Base-by-base conservation (phyloP, 768 basidiomycete genomes). In the Boletus vermiculosoides region DNA sequence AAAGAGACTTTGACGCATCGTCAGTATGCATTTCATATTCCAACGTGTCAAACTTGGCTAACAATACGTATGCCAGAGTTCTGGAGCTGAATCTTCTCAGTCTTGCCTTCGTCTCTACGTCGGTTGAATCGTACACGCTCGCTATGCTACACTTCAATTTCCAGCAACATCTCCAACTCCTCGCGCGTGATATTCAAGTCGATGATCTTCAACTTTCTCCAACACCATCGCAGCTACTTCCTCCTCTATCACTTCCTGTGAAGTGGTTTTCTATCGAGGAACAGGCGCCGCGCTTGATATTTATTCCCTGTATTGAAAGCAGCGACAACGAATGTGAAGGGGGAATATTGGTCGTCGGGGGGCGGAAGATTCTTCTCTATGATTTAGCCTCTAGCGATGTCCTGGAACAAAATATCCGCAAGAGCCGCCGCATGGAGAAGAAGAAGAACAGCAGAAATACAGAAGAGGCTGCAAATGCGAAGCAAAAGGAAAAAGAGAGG, bases 321-420 rank as follows among this genome's bases (percentile, higher is more conserved):
- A 68, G 66, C 7, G 70, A 63, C 1, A 67, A 65, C 2, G 73
- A 73, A 25, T 73, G 80, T 55, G 72, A 75, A n/a, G 90, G 88
- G n/a, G 90, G 87, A 18, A 70, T 92, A 10, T 70, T 93, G 25
- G 77, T 93, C 6, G 64, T 88, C 1, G 90, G 91, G 54, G 89
- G 88, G 0, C 77, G 76, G 28, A 83, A 82, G 66, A 76, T 92
- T 44, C 65, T 84, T 20, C 73, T 88, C 6, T 90, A 81, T 58
- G 87, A 87, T 54, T 60, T 86, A 45, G 75, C 83, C 9, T 76
- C 78, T 11, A 64, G 66, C 31, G 74, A 80, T 5, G 74, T 69
- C 8, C 78, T 82, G 63, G 77, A 78, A 41, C 83, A 83, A 65
- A 79, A 83, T 54, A 74, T 71, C 55, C 80, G 78, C 39, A 90